Conservation (phyloP, 352 stramenopile genomes). For the Pythium monospermum region DNA sequence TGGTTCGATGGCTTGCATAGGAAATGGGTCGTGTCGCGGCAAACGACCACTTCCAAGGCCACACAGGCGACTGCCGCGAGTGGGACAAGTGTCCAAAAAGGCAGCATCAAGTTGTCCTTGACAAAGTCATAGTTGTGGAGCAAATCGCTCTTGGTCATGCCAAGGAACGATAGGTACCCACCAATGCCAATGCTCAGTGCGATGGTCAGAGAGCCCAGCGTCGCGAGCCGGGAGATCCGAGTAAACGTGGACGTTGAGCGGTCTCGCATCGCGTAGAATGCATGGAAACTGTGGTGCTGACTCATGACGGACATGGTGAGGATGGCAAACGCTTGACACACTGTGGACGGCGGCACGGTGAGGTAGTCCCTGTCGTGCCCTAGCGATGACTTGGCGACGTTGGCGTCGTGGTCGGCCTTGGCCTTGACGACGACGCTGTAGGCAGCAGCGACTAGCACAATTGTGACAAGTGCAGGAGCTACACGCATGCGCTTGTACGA, state of each 20-base stretch:
- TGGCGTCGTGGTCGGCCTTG: constrained; percentile 21
- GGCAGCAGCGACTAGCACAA: constrained; percentile 24
- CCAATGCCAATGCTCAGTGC: constrained; percentile 38
- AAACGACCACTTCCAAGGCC: constrained; percentile 48
- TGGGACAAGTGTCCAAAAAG: constrained; percentile 43
- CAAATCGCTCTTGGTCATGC: constrained; percentile 34
- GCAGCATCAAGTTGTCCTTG: constrained; percentile 24
- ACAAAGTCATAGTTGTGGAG: constrained; percentile 43
- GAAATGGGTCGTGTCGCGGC: constrained; percentile 36
- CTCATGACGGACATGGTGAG: constrained; percentile 34
- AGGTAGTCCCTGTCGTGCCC: constrained; percentile 41
- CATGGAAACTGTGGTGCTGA: constrained; percentile 54
- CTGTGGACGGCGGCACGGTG: constrained; percentile 37
- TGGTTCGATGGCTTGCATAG: constrained; percentile 20
- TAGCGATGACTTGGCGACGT: constrained; percentile 21
- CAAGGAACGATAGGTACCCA: constrained; percentile 49
- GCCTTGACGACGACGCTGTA: constrained; percentile 30
- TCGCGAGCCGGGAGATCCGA: constrained; percentile 26
- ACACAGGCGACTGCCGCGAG: constrained; percentile 35
- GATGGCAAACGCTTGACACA: constrained; percentile 44
- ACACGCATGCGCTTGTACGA: constrained; percentile 30
- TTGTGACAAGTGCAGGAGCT: constrained; percentile 18
- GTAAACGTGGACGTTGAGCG: constrained; percentile 35
- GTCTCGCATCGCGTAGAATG: constrained; percentile 40
- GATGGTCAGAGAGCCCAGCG: constrained; percentile 28